Evolutionary conservation across 495 filamentous ascomycete genomes (phyloP).

Genomic region (Podospora fimiseda): DNA sequence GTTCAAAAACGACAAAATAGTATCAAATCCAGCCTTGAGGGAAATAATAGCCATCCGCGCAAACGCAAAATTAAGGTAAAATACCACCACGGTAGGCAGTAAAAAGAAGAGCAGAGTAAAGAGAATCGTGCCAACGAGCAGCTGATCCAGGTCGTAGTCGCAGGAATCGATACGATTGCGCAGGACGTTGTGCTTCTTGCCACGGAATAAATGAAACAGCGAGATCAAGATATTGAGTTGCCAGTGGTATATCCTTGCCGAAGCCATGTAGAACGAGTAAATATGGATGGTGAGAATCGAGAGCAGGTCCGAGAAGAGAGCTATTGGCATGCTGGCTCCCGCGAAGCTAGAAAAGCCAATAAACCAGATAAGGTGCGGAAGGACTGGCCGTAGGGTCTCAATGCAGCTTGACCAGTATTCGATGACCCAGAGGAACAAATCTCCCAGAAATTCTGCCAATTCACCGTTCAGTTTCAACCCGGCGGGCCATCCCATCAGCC

Average conservation of each 20-base stretch:
- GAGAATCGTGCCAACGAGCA: constrained; percentile 91
- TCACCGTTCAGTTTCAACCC: constrained; percentile 96
- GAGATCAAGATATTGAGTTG: constrained; percentile 94
- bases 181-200: constrained; percentile 95
- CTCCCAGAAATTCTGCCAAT: constrained; percentile 85
- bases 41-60: constrained; percentile 93
- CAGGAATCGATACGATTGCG: constrained; percentile 97
- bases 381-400: constrained; percentile 62
- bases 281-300: constrained; percentile 92
- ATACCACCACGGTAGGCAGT: constrained; percentile 88
- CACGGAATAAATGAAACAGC: constrained; percentile 94
- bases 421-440: constrained; percentile 96
- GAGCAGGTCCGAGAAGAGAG: constrained; percentile 89
- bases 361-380: constrained; percentile 84
- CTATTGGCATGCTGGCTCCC: constrained; percentile 94
- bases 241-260: constrained; percentile 96
- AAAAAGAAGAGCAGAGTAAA: constrained; percentile 96
- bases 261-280: constrained; percentile 95
- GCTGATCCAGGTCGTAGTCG: constrained; percentile 97
- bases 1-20: constrained; percentile 85
- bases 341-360: constrained; percentile 93
- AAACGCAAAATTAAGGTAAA: constrained; percentile 92
- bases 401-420: constrained; percentile 91
- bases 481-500: constrained; percentile 98
- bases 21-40: constrained; percentile 84